Evolutionary conservation across 345 rosid species (phyloP).

Genomic region (Hibiscus mutabilis): DNA sequence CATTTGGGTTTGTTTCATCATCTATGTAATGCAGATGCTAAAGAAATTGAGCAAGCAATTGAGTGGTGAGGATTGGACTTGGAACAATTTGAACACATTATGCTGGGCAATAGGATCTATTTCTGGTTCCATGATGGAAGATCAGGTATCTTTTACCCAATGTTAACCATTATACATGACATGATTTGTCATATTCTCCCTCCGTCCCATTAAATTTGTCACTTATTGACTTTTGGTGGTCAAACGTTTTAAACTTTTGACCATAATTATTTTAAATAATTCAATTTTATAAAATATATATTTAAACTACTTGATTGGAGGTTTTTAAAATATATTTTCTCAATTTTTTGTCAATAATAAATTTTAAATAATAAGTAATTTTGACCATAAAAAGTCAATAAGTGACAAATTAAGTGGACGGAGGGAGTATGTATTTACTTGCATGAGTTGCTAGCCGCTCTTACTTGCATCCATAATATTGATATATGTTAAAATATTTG

Average conservation of each 20-base stretch:
- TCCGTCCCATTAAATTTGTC: no score
- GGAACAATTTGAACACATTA: slow-evolving; percentile 91
- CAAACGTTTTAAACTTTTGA: no score
- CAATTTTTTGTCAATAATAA: no score
- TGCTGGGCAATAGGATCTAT: slow-evolving; percentile 28
- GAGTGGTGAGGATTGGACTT: slow-evolving; percentile 96
- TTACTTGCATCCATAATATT: neutral
- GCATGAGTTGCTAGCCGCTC: neutral
- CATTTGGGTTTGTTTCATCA: slow-evolving; percentile 12
- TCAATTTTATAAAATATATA: no score
- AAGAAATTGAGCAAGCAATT: slow-evolving; percentile 90
- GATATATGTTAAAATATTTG: neutral
- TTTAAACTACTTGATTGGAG: no score
- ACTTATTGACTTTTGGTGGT: no score
- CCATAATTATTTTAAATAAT: no score
- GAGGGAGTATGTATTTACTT: neutral
- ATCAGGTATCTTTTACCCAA: slow-evolving; percentile 50
- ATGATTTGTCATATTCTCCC: neutral
- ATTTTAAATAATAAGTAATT: no score
- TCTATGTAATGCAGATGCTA: slow-evolving; percentile 55
- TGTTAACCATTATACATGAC: neutral
- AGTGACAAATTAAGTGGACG: no score
- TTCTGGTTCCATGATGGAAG: slow-evolving; percentile 98
- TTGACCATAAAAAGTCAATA: no score
- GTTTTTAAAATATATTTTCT: no score